Percentiles rank a stretch among this genome's conserved stretches.
phyloP scores from a whole-genome alignment of 441 rosid species.

The Aquilaria agallochum region DNA sequence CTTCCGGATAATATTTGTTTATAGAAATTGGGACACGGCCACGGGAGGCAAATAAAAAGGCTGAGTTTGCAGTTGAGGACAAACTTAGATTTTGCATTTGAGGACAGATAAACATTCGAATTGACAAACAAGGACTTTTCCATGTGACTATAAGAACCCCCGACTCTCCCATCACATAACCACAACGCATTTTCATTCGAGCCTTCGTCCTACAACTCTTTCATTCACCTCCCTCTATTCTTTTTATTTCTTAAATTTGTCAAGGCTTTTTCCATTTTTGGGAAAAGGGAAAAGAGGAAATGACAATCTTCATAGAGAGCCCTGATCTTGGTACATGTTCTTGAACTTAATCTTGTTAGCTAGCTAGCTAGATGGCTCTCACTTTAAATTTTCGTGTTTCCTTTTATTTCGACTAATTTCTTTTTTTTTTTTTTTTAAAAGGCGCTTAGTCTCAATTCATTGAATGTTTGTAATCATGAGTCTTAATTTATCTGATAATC shows the following conservation, averaged over 20 bases:
- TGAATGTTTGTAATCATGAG: too few relatives aligned
- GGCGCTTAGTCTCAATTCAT: too few relatives aligned
- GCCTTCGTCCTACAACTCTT: not conserved
- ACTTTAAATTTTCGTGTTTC: not conserved
- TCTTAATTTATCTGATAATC: too few relatives aligned
- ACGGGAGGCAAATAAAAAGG: too few relatives aligned
- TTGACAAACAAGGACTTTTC: slow-evolving; percentile 10
- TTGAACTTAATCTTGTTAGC: not conserved
- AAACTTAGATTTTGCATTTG: slow-evolving; percentile 1
- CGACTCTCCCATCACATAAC: not conserved
- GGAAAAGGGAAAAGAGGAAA: not conserved
- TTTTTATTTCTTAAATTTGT: not conserved
- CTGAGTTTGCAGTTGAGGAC: too few relatives aligned
- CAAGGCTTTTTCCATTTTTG: not conserved
- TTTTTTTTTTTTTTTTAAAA: not conserved
- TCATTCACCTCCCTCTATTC: not conserved
- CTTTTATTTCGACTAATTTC: not conserved
- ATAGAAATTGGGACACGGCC: not conserved
- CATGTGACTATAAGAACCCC: not conserved
- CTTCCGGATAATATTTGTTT: not conserved
- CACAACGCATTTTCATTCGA: not conserved
- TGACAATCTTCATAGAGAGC: slow-evolving; percentile 15
- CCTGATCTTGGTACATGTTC: slow-evolving; percentile 10
- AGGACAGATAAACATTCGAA: slow-evolving; percentile 16
- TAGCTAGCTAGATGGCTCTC: not conserved